Conservation (phyloP, 2,329 filamentous ascomycete species). For the Cercospora citrullina region DNA sequence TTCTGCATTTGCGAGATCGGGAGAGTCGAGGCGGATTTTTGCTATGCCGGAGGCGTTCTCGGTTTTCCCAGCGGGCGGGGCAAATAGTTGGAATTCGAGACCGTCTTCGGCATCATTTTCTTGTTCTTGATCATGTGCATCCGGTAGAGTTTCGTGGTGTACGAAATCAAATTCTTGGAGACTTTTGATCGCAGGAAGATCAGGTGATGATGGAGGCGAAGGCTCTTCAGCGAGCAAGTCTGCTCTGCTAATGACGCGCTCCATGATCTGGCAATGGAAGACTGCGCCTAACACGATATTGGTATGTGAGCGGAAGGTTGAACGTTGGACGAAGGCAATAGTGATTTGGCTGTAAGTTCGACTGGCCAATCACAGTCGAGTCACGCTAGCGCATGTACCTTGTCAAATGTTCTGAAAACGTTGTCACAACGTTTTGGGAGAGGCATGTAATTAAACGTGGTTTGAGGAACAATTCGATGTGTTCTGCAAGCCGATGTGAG, state of each 20-base stretch:
- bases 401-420: neutral
- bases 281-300: neutral
- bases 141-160: slow-evolving; percentile 6
- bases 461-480: neutral
- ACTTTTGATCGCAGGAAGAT: slow-evolving; percentile 7
- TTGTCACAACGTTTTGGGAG: neutral
- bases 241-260: slow-evolving; percentile 25
- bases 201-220: slow-evolving; percentile 18
- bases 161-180: slow-evolving; percentile 26
- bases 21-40: slow-evolving; percentile 30
- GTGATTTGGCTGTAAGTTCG: neutral
- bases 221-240: slow-evolving; percentile 22
- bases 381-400: neutral
- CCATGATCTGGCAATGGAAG: slow-evolving; percentile 14
- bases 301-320: neutral
- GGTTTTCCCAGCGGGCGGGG: slow-evolving; percentile 12
- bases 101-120: slow-evolving; percentile 17
- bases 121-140: neutral
- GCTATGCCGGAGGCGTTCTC: slow-evolving; percentile 6
- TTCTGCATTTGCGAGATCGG: slow-evolving; percentile 17
- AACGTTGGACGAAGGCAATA: neutral
- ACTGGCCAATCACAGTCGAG: neutral
- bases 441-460: neutral
- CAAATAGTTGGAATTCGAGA: slow-evolving; percentile 28
- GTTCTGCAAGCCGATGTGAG: neutral